Conservation (phyloP, 2,329 filamentous ascomycete species). For the Botrytis sinoallii region DNA sequence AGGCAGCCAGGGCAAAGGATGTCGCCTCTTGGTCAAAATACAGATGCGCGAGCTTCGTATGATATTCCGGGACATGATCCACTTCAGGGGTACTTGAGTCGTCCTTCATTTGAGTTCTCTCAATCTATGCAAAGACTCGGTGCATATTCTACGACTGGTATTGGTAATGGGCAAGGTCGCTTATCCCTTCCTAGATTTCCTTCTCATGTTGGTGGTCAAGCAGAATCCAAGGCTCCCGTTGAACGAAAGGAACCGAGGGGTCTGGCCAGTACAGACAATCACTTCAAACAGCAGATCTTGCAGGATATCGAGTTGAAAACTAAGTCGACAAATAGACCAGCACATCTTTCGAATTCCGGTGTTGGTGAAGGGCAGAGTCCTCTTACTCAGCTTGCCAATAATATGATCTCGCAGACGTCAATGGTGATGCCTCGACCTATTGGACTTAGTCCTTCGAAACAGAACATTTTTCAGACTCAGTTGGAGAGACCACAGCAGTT, state of each 20-base stretch:
- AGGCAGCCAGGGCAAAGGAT: not conserved
- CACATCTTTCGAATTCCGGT: not conserved
- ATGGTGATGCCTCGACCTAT: conserved; percentile 20
- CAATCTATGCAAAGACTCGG: not conserved
- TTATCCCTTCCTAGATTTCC: conserved; percentile 4
- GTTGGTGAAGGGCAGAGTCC: conserved; percentile 17
- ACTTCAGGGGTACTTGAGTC: conserved; percentile 5
- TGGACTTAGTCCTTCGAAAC: conserved; percentile 3
- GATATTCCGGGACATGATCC: not conserved
- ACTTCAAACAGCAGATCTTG: conserved; percentile 28
- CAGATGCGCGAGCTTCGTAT: not conserved
- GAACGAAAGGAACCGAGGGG: conserved; percentile 20
- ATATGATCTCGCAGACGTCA: conserved; percentile 29
- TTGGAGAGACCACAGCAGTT: conserved; percentile 25
- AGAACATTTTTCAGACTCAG: conserved; percentile 24
- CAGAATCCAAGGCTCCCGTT: not conserved
- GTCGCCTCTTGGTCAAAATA: not conserved
- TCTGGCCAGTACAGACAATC: conserved; percentile 31
- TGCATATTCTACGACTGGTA: not conserved
- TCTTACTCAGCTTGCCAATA: conserved; percentile 27
- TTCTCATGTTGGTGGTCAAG: not conserved
- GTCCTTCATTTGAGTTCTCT: not conserved
- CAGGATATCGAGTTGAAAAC: conserved; percentile 25
- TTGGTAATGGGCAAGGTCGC: not conserved
- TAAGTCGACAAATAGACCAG: not conserved